Conservation (phyloP, 169 alveolate genomes). For the Plasmodium vivax region DNA sequence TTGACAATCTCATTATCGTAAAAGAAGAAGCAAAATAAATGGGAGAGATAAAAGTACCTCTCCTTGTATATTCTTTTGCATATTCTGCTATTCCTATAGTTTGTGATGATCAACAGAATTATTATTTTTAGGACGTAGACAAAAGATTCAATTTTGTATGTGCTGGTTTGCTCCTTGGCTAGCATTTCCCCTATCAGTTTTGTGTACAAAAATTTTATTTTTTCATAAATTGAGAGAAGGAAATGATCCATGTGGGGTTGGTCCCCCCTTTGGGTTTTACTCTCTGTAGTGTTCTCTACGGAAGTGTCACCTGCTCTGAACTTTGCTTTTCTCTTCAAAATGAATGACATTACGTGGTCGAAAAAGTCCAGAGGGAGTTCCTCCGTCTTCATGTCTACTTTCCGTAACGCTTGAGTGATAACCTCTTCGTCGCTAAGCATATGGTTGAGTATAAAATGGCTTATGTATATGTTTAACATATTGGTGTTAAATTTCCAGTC, state of each 20-base stretch:
- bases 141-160: conserved; percentile 20
- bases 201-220: conserved; percentile 7
- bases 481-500: conserved; percentile 43
- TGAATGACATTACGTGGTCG: conserved; percentile 6
- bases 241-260: neutral
- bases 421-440: conserved; percentile 11
- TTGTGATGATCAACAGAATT: conserved; percentile 44
- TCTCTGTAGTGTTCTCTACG: neutral
- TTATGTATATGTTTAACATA: conserved; percentile 36
- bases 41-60: conserved; percentile 47
- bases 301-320: neutral
- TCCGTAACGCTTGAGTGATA: neutral
- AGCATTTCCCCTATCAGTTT: conserved; percentile 48
- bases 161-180: conserved; percentile 29
- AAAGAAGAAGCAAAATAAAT: conserved; percentile 50
- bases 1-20: conserved; percentile 48
- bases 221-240: conserved; percentile 23
- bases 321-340: conserved; percentile 1
- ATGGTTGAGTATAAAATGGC: conserved; percentile 18
- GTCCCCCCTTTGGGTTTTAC: neutral
- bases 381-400: conserved; percentile 16
- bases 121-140: conserved; percentile 55
- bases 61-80: conserved; percentile 54
- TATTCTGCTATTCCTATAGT: conserved; percentile 44
- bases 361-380: conserved; percentile 3